Evolutionary conservation across 1,284 basidiomycete genomes (phyloP), one percentile per base, ranked within the genome.

Genomic region (Neonothopanus nambi): DNA sequence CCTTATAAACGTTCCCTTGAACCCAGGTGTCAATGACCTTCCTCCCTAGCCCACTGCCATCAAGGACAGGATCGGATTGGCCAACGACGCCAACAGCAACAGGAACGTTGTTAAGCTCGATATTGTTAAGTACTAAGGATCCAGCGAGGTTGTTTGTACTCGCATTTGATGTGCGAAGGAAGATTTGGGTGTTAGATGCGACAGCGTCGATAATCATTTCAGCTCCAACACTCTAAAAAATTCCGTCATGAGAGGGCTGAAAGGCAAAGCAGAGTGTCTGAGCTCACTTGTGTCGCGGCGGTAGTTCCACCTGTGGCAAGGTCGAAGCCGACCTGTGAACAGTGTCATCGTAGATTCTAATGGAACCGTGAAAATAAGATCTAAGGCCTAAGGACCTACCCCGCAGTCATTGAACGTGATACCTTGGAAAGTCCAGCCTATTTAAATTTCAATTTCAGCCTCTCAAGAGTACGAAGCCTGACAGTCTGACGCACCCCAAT

Each of bases 1-100:
- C 78, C 15, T 66, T 64, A 61, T 77, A 84, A 37, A 78, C 68
- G 58, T 84, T 82, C 26, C 82, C 82, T 66, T 85, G 82, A 2
- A 67, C 80, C 82, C 82, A 85, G 11, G 78, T 71, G 23, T 69
- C 61, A 63, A 85, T 82, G 5, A 68, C 72, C 48, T 60, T 74
- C 9, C 71, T 73, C 51, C 71, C 75, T 11, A 5, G 26, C 3
- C 73, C 23, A 12, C 30, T 51, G 42, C 52, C 80, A 40, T 53
- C 65, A 51, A 76, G 70, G 15, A 81, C 65, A 13, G 71, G 49
- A 23, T 51, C 65, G 1, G 63, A 64, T 17, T 79, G 79, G 45
- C 62, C 66, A 4, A 63, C 58, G 41, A 78, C 71, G 21, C 71
- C 75, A 43, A 85, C 76, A 8, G 77, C 78, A 38, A 69, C 71